Conservation (phyloP, 805 yeast species). For the Kodamaea neixiangensis region DNA sequence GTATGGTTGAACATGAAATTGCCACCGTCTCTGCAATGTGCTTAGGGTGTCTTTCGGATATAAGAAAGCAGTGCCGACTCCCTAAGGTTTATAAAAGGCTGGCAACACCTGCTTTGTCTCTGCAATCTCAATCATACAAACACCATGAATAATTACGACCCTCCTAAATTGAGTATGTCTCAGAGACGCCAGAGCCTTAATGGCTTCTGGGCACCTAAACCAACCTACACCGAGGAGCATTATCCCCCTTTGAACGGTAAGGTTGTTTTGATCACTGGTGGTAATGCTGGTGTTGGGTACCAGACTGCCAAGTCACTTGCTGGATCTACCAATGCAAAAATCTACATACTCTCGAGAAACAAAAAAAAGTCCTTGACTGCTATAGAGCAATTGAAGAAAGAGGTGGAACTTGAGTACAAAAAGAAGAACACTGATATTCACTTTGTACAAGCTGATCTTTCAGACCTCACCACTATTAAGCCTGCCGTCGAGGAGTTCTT, state of each 20-base stretch:
- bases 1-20: neutral
- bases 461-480: slow-evolving; percentile 14
- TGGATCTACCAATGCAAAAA: slow-evolving; percentile 30
- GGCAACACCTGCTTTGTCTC: neutral
- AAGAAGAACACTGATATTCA: slow-evolving; percentile 11
- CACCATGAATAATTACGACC: neutral
- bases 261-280: slow-evolving; percentile 42
- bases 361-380: slow-evolving; percentile 29
- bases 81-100: neutral
- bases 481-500: slow-evolving; percentile 28
- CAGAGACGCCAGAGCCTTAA: neutral
- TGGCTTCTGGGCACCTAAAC: slow-evolving; percentile 14
- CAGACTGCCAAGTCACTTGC: slow-evolving; percentile 31
- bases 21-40: too few species aligned
- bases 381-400: slow-evolving; percentile 25
- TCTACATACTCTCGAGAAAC: slow-evolving; percentile 39
- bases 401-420: slow-evolving; percentile 20
- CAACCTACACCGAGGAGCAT: slow-evolving; percentile 26
- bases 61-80: neutral
- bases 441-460: slow-evolving; percentile 11
- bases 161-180: neutral
- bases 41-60: neutral
- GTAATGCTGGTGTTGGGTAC: slow-evolving; percentile 36
- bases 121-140: neutral
- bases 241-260: slow-evolving; percentile 41